Evolutionary conservation across 495 filamentous ascomycete species (phyloP).

Genomic region (Diplogelasinospora grovesii): DNA sequence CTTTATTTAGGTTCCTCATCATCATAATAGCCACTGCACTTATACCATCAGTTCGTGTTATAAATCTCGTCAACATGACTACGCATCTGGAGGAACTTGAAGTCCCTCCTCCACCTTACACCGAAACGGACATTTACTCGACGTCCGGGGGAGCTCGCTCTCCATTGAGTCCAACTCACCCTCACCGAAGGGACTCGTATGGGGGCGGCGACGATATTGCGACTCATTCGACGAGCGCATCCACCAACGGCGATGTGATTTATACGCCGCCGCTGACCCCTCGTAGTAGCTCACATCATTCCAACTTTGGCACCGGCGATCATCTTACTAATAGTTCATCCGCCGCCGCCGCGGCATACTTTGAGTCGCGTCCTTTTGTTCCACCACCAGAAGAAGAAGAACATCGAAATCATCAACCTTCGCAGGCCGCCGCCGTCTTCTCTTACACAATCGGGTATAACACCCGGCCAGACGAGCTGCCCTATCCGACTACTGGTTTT

Average conservation of each 20-base stretch:
- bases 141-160: slow-evolving; percentile 16
- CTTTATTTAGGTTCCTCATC: too few relatives aligned
- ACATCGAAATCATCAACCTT: slow-evolving; percentile 17
- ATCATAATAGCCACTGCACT: too few relatives aligned
- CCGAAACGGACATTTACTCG: slow-evolving; percentile 43
- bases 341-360: slow-evolving; percentile 31
- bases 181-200: slow-evolving; percentile 13
- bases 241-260: slow-evolving; percentile 29
- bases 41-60: too few relatives aligned
- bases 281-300: slow-evolving; percentile 23
- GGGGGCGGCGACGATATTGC: slow-evolving; percentile 20
- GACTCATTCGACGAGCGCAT: slow-evolving; percentile 24
- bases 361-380: slow-evolving; percentile 30
- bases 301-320: slow-evolving; percentile 22
- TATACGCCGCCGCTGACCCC: slow-evolving; percentile 44
- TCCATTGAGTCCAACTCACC: slow-evolving; percentile 4
- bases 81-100: slow-evolving; percentile 24
- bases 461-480: slow-evolving; percentile 25
- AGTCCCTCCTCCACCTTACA: slow-evolving; percentile 43
- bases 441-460: slow-evolving; percentile 14
- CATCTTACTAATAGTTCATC: slow-evolving; percentile 17
- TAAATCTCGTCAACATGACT: slow-evolving; percentile 17
- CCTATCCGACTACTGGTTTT: slow-evolving; percentile 22
- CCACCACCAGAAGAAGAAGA: background rate
- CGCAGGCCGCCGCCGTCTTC: too few relatives aligned